These are phyloP conservation scores for Wickerhamiella siamensis DNA, from an alignment of 805 yeast genomes.

Conservation along the genomic window DNA sequence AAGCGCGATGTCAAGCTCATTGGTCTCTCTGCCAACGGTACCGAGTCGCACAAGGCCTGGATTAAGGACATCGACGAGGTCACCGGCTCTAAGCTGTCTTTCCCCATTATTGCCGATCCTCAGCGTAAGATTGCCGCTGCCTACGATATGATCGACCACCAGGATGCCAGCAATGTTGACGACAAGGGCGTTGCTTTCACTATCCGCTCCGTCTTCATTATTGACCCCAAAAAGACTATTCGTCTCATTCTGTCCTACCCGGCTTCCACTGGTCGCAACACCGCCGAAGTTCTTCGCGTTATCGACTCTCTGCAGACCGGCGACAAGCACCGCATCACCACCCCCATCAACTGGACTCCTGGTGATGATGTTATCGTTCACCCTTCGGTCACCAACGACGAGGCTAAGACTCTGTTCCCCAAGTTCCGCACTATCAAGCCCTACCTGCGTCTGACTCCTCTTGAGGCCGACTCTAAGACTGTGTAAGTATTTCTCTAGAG, in stretches of 20 bases:
- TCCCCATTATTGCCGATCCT: constrained; percentile 87
- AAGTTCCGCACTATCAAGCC: constrained; percentile 83
- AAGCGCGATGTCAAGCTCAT: constrained; percentile 77
- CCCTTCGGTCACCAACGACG: constrained; percentile 74
- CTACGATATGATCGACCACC: constrained; percentile 82
- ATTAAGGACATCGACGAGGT: constrained; percentile 86
- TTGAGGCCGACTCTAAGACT: constrained; percentile 17
- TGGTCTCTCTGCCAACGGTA: constrained; percentile 80
- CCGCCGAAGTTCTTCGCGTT: constrained; percentile 84
- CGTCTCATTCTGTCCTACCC: constrained; percentile 83
- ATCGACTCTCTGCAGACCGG: constrained; percentile 80
- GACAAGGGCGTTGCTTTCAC: constrained; percentile 70
- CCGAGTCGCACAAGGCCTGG: constrained; percentile 77
- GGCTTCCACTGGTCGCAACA: constrained; percentile 89
- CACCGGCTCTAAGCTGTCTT: constrained; percentile 56
- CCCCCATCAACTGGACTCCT: constrained; percentile 85
- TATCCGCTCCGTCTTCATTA: constrained; percentile 84
- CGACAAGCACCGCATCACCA: constrained; percentile 77
- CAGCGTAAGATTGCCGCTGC: constrained; percentile 68
- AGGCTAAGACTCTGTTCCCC: constrained; percentile 74
- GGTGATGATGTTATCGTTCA: constrained; percentile 93
- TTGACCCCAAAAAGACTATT: constrained; percentile 84
- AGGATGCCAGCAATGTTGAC: constrained; percentile 61
- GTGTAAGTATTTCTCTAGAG: too few species aligned
- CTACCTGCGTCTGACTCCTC: constrained; percentile 62